Base-by-base conservation (phyloP, 164 flowering plant genomes). In the Macadamia tetraphylla region DNA sequence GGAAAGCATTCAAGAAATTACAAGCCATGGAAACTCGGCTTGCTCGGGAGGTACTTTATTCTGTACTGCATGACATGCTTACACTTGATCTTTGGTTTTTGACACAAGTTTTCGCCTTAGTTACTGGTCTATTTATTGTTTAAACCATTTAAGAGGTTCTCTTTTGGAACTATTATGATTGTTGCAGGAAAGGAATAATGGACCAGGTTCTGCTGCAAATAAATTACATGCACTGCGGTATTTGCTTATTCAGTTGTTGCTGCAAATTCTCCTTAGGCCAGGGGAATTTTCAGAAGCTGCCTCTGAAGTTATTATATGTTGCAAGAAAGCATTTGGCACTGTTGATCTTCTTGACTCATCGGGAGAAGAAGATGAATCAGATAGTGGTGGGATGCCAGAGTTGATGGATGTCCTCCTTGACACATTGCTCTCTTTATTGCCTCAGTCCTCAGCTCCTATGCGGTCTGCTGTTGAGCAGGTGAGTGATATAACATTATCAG, bases 401-500 rank as follows among this genome's bases (percentile, higher is more conserved):
- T 65, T 91, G 68, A 86, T 92, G 85, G 96, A 95, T 76, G 99
- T 95, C 17, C 88, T 92, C 67, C 84, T 95, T 32, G 99, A 95
- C 62, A 90, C 98, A 17, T 74, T 95, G 73, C 90, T 95, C 55
- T 90, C 97, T 3, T 64, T 95, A 74, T 77, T 95, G 68, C 98
- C 99, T 53, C 88, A 95, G 62, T 85, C 96, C 48, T 88, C 96
- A 48, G 82, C 92, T 76, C 88, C 99, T 14, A 46, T 89, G 82
- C 86, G 94, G 23, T 83, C 86, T 77, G 78, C 94, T 60, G 85
- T 91, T 77, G 99, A 95, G 81, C 97, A 91, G 96, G 99, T 92
- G 48, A 51, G 78, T 61, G 31, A 8, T 8, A 59, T 23, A 31
- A 29, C n/a, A 18, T 31, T 51, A 29, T n/a, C 29, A 29, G 15